Base-by-base conservation (phyloP, 768 basidiomycete genomes). In the Leccinum pellstonianum region DNA sequence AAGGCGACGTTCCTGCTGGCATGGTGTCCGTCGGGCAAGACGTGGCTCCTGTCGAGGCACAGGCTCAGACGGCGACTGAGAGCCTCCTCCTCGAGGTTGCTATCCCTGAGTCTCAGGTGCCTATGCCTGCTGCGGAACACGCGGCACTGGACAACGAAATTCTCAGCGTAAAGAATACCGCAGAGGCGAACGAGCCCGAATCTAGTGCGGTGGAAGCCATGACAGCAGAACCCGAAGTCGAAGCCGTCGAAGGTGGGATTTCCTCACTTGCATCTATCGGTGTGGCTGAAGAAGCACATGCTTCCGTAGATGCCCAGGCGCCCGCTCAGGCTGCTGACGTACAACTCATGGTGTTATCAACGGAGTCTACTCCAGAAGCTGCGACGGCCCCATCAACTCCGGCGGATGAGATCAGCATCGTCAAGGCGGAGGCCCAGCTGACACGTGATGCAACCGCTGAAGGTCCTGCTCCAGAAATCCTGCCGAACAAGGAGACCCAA, bases 91-190 rank as follows among this genome's bases (percentile, higher is more conserved):
- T 54, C n/a, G 23, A 48, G 17, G 61, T n/a, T 53, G 8, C 0
- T 54, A 17, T 25, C 27, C 35, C 19, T 46, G 49, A 54, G 8
- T 53, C 31, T 15, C 52, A 25, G 21, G 31, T 21, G 4, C 31
- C 51, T 6, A 46, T 51, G 17, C 53, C 55, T n/a, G 41, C 57
- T 37, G 52, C 38, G 37, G 57, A 60, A 50, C 29, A 19, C 10
- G 15, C 23, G 10, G 25, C 10, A 10, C 46, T 31, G 19, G 38
- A 57, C 29, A 33, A 69, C 31, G 67, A 66, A 23, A 61, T 54
- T 12, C 38, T 27, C 19, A 47, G 51, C 17, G 21, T 43, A 12
- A 47, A 29, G 48, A 43, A 27, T 3, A 15, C 38, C 48, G 7
- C 31, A 2, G 58, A 59, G 7, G 49, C 29, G 43, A 4, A 31